A percentile compares a stretch with the other conserved stretches of the same genome.
These are phyloP conservation scores for Boletus pseudopeckii DNA, from an alignment of 768 basidiomycete genomes.

Conservation along the genomic window DNA sequence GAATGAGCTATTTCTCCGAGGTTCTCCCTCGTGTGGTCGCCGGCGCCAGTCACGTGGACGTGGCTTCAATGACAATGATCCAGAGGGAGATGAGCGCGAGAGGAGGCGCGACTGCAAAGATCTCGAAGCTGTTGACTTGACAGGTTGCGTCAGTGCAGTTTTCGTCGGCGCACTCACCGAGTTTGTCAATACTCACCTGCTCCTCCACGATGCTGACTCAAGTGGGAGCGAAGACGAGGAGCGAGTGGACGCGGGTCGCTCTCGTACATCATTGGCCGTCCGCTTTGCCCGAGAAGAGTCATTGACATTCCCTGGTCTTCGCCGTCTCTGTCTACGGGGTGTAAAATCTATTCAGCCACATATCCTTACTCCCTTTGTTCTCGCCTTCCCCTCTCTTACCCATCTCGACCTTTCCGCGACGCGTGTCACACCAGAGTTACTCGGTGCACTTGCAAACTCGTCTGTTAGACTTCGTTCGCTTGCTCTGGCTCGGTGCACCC, in stretches of 20 bases:
- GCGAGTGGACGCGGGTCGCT: constrained; percentile 29
- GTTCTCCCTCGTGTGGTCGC: constrained; percentile 63
- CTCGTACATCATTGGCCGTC: constrained; percentile 33
- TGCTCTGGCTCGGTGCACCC: constrained; percentile 81
- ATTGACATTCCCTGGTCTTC: constrained; percentile 63
- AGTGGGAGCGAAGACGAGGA: constrained; percentile 43
- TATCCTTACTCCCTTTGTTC: constrained; percentile 67
- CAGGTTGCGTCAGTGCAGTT: constrained; percentile 89
- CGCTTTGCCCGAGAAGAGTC: constrained; percentile 44
- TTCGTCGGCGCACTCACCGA: constrained; percentile 85
- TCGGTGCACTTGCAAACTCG: constrained; percentile 62
- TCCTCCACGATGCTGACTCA: constrained; percentile 39
- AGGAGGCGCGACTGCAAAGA: constrained; percentile 70
- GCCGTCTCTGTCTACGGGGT: constrained; percentile 77
- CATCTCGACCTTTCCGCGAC: constrained; percentile 92
- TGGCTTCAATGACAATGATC: constrained; percentile 50
- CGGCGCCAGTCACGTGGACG: constrained; percentile 69
- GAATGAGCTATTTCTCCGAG: constrained; percentile 87
- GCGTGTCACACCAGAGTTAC: constrained; percentile 72
- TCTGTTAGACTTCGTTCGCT: constrained; percentile 74
- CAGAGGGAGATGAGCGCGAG: constrained; percentile 75
- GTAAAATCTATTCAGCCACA: constrained; percentile 73
- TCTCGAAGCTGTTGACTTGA: constrained; percentile 87
- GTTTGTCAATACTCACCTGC: constrained; percentile 69
- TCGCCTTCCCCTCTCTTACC: constrained; percentile 81